A percentile compares a stretch with the other conserved stretches of the same genome.
Evolutionary conservation across 768 basidiomycete genomes (phyloP).

Genomic region (Pleurotus sapidus): DNA sequence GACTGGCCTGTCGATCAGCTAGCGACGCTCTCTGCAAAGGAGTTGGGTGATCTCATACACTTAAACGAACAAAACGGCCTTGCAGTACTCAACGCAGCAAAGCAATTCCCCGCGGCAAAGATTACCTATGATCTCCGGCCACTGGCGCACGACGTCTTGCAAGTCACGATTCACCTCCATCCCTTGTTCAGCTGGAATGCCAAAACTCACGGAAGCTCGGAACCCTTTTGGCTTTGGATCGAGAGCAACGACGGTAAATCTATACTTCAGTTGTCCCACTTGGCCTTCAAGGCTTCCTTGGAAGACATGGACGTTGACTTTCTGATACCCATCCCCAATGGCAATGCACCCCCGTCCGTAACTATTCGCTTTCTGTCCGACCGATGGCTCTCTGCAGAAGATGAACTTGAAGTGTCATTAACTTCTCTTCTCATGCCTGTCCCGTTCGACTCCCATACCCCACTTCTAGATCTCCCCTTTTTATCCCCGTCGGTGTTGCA

Average conservation of each 20-base stretch:
- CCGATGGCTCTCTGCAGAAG: slow-evolving; percentile 90
- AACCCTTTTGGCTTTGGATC: slow-evolving; percentile 96
- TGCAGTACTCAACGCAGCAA: slow-evolving; percentile 75
- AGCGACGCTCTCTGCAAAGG: slow-evolving; percentile 57
- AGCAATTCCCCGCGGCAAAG: slow-evolving; percentile 75
- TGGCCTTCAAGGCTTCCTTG: slow-evolving; percentile 70
- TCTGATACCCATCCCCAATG: slow-evolving; percentile 67
- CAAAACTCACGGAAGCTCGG: slow-evolving; percentile 68
- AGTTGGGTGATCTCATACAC: slow-evolving; percentile 78
- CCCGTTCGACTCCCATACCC: slow-evolving; percentile 51
- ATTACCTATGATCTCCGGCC: slow-evolving; percentile 75
- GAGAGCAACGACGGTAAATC: slow-evolving; percentile 81
- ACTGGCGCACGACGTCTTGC: slow-evolving; percentile 79
- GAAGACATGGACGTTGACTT: slow-evolving; percentile 66
- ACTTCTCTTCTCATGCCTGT: slow-evolving; percentile 76
- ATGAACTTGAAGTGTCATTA: slow-evolving; percentile 61
- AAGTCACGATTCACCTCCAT: slow-evolving; percentile 60
- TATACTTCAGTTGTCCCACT: slow-evolving; percentile 77
- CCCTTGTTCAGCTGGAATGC: slow-evolving; percentile 79
- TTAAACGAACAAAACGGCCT: slow-evolving; percentile 83
- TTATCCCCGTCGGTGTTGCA: slow-evolving; percentile 55
- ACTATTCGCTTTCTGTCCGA: slow-evolving; percentile 84
- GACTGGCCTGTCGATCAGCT: slow-evolving; percentile 77
- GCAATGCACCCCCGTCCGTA: slow-evolving; percentile 58
- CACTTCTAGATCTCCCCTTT: slow-evolving; percentile 72